A percentile compares a stretch with the other conserved stretches of the same genome.
These are phyloP conservation scores for Syncephalastrum monosporum DNA, from an alignment of 371 early-diverging fungal genomes.

Conservation along the genomic window DNA sequence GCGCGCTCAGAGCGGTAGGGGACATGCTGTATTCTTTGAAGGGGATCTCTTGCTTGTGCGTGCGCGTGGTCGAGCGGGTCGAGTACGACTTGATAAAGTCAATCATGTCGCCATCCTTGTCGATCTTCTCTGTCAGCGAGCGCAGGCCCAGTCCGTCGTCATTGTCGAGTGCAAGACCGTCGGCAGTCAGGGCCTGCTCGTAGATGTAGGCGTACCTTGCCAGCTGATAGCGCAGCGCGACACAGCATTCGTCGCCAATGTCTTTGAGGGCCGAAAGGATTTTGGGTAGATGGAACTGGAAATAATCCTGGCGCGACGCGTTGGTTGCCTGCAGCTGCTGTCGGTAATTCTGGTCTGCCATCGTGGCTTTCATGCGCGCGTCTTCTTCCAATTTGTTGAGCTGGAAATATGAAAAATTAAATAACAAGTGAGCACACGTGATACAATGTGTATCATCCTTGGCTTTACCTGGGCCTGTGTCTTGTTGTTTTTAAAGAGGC, in stretches of 20 bases:
- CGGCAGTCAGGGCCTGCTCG: conserved; percentile 34
- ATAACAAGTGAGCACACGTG: not conserved
- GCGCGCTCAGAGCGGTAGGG: conserved; percentile 48
- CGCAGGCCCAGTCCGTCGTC: conserved; percentile 50
- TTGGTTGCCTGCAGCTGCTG: conserved; percentile 67
- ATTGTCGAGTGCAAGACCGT: conserved; percentile 34
- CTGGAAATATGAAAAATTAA: conserved; percentile 26
- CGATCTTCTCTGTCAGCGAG: conserved; percentile 57
- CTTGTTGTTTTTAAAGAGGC: conserved; percentile 53
- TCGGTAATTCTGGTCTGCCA: conserved; percentile 77
- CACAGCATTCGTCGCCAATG: conserved; percentile 69
- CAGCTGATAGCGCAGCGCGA: conserved; percentile 69
- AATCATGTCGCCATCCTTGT: conserved; percentile 57
- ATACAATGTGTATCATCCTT: not conserved
- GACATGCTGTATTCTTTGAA: conserved; percentile 65
- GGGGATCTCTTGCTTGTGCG: conserved; percentile 45
- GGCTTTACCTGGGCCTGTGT: conserved; percentile 50
- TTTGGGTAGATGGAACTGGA: conserved; percentile 62
- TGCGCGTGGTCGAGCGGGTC: conserved; percentile 23
- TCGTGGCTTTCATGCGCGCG: conserved; percentile 58
- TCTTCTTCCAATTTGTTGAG: conserved; percentile 72
- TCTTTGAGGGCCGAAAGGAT: conserved; percentile 52
- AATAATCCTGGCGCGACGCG: conserved; percentile 64
- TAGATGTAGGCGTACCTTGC: conserved; percentile 64
- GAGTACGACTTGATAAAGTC: conserved; percentile 37